Conservation (phyloP, 2,329 filamentous ascomycete species). For the Aspergillus fischeri region DNA sequence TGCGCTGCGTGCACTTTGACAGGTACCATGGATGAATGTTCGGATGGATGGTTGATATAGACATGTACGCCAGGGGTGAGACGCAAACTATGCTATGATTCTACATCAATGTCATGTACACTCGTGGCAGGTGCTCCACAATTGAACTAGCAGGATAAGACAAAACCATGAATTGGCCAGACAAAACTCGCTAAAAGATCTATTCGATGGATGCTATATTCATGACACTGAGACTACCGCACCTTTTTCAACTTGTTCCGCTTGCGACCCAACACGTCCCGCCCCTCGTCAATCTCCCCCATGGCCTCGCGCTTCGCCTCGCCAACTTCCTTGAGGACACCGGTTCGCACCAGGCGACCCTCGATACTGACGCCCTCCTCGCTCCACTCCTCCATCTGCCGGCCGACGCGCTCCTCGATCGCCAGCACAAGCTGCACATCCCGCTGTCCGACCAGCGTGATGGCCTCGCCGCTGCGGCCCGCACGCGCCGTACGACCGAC, state of each 20-base stretch:
- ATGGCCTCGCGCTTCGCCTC: slow-evolving; percentile 92
- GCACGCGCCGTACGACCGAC: slow-evolving; percentile 94
- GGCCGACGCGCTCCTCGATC: slow-evolving; percentile 76
- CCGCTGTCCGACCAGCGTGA: slow-evolving; percentile 87
- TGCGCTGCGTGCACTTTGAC: not conserved
- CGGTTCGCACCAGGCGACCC: slow-evolving; percentile 76
- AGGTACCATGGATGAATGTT: not conserved
- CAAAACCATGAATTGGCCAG: too few relatives aligned
- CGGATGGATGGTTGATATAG: not conserved
- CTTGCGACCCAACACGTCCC: slow-evolving; percentile 84
- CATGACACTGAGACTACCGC: slow-evolving; percentile 19
- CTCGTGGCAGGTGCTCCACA: too few relatives aligned
- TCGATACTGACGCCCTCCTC: slow-evolving; percentile 96
- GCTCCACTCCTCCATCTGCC: slow-evolving; percentile 75
- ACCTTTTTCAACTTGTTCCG: slow-evolving; percentile 46
- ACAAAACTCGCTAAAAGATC: not conserved
- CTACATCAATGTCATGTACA: not conserved
- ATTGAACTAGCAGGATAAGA: not conserved
- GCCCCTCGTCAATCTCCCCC: slow-evolving; percentile 85
- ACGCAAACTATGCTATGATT: not conserved
- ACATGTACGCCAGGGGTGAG: not conserved
- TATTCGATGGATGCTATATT: not conserved
- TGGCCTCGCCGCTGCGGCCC: slow-evolving; percentile 73
- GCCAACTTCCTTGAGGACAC: slow-evolving; percentile 76
- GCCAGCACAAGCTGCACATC: slow-evolving; percentile 88